Percentiles rank a stretch among this genome's conserved stretches.
phyloP scores from a whole-genome alignment of 495 filamentous ascomycete species.

The Podospora pseudocomata region DNA sequence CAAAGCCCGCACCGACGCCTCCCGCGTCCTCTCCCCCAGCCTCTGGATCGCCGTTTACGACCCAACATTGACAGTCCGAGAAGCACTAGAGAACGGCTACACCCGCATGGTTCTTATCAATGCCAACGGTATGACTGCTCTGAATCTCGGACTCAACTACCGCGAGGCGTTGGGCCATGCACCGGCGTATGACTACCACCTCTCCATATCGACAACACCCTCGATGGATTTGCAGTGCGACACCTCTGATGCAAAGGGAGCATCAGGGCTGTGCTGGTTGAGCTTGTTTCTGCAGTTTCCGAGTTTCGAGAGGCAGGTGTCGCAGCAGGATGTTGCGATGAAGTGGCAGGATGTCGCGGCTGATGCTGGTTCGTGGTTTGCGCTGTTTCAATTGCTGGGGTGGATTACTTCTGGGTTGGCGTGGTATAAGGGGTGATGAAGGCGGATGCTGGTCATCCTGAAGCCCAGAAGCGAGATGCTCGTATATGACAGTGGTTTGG shows the following conservation, averaged over 20 bases:
- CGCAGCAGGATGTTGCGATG: slow-evolving; percentile 13
- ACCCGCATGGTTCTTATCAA: slow-evolving; percentile 20
- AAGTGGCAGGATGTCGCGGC: slow-evolving; percentile 12
- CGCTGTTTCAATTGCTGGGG: slow-evolving; percentile 17
- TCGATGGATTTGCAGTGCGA: slow-evolving; percentile 15
- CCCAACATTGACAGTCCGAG: slow-evolving; percentile 16
- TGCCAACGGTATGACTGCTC: slow-evolving; percentile 19
- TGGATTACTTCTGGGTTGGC: slow-evolving; percentile 19
- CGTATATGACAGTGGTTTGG: not conserved
- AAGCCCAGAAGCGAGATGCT: too few species aligned
- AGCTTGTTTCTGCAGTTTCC: slow-evolving; percentile 18
- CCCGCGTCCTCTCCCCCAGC: slow-evolving; percentile 17
- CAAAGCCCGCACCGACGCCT: slow-evolving; percentile 12
- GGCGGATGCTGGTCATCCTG: not conserved
- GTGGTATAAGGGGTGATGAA: not conserved
- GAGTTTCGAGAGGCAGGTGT: slow-evolving; percentile 18
- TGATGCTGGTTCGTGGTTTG: slow-evolving; percentile 20
- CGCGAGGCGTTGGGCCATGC: slow-evolving; percentile 8
- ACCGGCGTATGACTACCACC: slow-evolving; percentile 20
- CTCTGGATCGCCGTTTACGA: slow-evolving; percentile 22
- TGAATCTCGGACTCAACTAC: slow-evolving; percentile 19
- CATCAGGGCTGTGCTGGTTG: slow-evolving; percentile 8
- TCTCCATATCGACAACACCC: slow-evolving; percentile 18
- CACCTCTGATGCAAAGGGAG: not conserved
- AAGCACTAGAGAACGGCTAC: slow-evolving; percentile 15